Evolutionary conservation across 148 eudicot species (phyloP), one percentile per base, ranked within the genome.

Genomic region (Amaranthus hypochondriacus): DNA sequence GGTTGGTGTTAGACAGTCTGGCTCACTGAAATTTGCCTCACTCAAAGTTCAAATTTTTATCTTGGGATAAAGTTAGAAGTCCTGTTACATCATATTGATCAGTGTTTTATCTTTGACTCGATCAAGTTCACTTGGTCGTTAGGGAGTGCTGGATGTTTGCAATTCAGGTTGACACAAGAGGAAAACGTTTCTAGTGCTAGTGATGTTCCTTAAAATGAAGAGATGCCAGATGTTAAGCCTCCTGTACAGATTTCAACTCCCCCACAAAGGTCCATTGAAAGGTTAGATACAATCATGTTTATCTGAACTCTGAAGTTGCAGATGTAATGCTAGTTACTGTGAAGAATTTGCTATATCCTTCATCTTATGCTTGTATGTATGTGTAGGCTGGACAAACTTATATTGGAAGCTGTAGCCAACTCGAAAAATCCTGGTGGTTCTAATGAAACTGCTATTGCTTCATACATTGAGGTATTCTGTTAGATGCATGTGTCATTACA

Each of bases 391-490:
- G 99, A 92, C 81, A 90, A 90, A 76, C 93, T 95, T 80, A 90
- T 95, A 76, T 65, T 90, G 83, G 99, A 95, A 79, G 97, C 99
- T 71, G 83, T 95, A 78, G 87, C 80, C 77, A 89, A 83, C 84
- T 81, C 92, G 92, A 86, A 90, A 89, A 96, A 92, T 79, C 91
- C 91, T 75, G 93, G 92, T 79, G 99, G 97, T 69, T 89, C 96
- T 78, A 92, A 89, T 76, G 87, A 89, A 90, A 90, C 90, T 44
- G 84, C 99, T 59, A 92, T 95, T 60, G 96, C 89, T 76, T 77
- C 90, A 61, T 95, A 90, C 76, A 95, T 95, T 72, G 99, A 95
- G 99, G 99, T 95, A 85, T 47, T 62, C 55, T 56, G 74, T n/a
- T 57, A 46, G 48, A 13, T 66, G 10, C 62, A 68, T 76, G 48